These are phyloP conservation scores for Mimosa pudica DNA, from an alignment of 306 rosid species.

Conservation along the genomic window DNA sequence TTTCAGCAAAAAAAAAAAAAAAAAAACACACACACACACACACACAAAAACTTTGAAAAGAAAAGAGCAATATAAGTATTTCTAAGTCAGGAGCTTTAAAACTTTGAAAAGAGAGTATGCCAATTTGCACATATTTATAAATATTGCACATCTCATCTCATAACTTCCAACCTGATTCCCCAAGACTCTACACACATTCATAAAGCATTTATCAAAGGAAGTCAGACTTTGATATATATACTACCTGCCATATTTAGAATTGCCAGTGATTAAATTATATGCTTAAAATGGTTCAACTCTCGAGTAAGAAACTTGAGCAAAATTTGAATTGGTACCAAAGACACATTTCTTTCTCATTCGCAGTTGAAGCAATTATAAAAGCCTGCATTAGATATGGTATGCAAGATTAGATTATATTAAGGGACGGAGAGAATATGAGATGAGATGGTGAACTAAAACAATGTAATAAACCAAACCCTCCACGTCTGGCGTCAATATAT, in stretches of 20 bases:
- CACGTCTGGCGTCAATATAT: no score
- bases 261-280: slow-evolving; percentile 2
- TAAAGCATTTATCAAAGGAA: slow-evolving; percentile 7
- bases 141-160: no score
- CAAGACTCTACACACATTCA: not conserved
- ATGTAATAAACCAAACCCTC: no score
- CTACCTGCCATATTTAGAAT: not conserved
- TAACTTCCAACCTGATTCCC: slow-evolving; percentile 24
- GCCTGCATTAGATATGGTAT: slow-evolving; percentile 80
- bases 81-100: no score
- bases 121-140: no score
- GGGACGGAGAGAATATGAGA: no score
- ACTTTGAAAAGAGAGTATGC: no score
- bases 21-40: no score
- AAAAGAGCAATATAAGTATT: no score
- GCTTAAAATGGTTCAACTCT: slow-evolving; percentile 13
- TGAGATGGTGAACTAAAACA: no score
- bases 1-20: not conserved
- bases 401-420: slow-evolving; percentile 28
- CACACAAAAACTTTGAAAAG: no score
- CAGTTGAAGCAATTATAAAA: slow-evolving; percentile 96
- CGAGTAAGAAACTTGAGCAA: not conserved
- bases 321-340: slow-evolving; percentile 50
- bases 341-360: slow-evolving; percentile 94
- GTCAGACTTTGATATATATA: not conserved